phyloP scores from a whole-genome alignment of 2,329 filamentous ascomycete species.

The Pseudogymnoascus sp. region DNA sequence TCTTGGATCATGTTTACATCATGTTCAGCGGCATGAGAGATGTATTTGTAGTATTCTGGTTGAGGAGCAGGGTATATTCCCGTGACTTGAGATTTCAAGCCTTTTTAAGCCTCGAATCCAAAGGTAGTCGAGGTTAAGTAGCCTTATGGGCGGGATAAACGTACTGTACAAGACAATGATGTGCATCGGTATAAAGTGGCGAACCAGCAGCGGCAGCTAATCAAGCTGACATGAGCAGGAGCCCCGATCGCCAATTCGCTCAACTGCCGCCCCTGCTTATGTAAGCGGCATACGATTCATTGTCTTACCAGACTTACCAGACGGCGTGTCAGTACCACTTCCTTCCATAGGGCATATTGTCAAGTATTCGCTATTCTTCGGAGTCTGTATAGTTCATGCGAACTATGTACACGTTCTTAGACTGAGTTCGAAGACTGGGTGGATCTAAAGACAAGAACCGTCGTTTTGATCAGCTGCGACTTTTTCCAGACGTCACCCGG shows the following conservation, averaged over 20 bases:
- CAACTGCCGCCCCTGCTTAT: background rate
- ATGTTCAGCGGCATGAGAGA: background rate
- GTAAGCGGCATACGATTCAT: background rate
- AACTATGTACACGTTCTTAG: constrained; percentile 14
- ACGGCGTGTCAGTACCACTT: background rate
- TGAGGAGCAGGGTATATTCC: background rate
- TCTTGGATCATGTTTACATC: background rate
- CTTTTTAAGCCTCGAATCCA: background rate
- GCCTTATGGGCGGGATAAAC: background rate
- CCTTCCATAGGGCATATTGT: background rate
- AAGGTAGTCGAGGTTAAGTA: background rate
- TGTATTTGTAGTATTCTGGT: background rate
- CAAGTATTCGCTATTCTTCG: background rate
- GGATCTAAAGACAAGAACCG: background rate
- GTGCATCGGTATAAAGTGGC: background rate
- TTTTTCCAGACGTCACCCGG: background rate
- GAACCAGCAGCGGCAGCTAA: background rate
- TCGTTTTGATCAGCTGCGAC: constrained; percentile 1
- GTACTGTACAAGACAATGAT: background rate
- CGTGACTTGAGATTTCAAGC: background rate
- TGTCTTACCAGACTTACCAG: background rate
- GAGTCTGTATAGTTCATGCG: constrained; percentile 1
- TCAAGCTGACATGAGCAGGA: constrained; percentile 7
- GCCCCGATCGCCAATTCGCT: background rate
- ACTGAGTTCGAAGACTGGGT: background rate